Evolutionary conservation across 192 early-diverging fungal genomes (phyloP), one percentile per base, ranked within the genome.

Genomic region (Coemansia sp.): DNA sequence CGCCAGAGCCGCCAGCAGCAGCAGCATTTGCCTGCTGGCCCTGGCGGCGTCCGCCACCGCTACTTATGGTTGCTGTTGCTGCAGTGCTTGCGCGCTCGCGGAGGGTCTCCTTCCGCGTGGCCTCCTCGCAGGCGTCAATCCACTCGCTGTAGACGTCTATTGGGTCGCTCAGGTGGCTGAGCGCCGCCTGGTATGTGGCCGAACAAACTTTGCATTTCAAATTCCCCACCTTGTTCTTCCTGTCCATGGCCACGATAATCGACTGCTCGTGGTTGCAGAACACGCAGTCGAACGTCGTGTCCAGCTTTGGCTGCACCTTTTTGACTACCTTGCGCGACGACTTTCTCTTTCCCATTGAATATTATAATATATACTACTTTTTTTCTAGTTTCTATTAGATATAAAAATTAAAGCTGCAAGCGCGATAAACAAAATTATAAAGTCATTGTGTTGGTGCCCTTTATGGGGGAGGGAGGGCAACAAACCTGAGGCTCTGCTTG

Each of bases 111-210:
- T 46, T 58, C 24, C 59, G 61, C 66, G 87, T 83, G 40, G 84
- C 86, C 40, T 87, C 83, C 57, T 94, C 92, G 64, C 87, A 89
- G 1, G 91, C 87, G 79, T 97, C 96, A 29, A 98, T 85, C 94
- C 94, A 98, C 36, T 90, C 92, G 29, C 85, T 85, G 61, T 98
- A 98, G 10, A 98, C 92, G 74, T 98, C 96, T 14, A 95, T 88
- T 6, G 93, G 86, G 41, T 91, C 90, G 59, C 86, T 86, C 10
- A 98, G 77, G 40, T 66, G 60, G 66, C 87, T 92, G 61, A 94
- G 90, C 6, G 79, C 76, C 12, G 90, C 85, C 61, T 94, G 89
- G 74, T 86, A 95, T 45, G 76, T 73, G 6, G 91, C 89, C 24
- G 86, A 87, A 65, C 96, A 97, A 35, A 91, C 82, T 45, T 89